Conservation (phyloP, 129 eudicot genomes). For the Heracleum sosnowskyi region DNA sequence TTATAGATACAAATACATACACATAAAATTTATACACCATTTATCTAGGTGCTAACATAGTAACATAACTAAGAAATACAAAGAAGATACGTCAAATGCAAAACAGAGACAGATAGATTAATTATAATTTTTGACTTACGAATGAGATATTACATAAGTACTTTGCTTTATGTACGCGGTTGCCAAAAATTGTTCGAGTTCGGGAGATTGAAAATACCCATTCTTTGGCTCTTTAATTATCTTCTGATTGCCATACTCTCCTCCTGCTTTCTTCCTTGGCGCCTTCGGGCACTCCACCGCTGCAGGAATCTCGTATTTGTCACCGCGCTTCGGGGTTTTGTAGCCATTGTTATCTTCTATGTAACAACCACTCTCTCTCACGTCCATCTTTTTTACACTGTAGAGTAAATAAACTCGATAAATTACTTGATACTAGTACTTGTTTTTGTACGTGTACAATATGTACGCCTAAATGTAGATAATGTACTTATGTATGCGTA, state of each 20-base stretch:
- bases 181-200: slow-evolving; percentile 47
- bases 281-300: slow-evolving; percentile 43
- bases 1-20: neutral
- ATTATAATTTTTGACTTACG: neutral
- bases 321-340: slow-evolving; percentile 43
- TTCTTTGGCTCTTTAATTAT: slow-evolving; percentile 26
- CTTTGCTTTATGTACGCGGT: slow-evolving; percentile 30
- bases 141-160: slow-evolving; percentile 11
- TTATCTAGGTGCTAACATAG: too few relatives aligned
- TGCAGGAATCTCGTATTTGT: slow-evolving; percentile 21
- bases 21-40: neutral
- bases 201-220: slow-evolving; percentile 56
- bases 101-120: neutral
- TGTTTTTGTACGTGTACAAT: neutral
- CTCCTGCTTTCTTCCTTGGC: slow-evolving; percentile 46
- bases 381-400: slow-evolving; percentile 21
- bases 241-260: slow-evolving; percentile 16
- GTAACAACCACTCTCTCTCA: slow-evolving; percentile 11
- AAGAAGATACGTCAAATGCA: neutral
- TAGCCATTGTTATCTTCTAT: slow-evolving; percentile 29
- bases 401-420: neutral
- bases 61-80: neutral
- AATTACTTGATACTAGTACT: neutral
- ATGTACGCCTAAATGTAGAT: neutral
- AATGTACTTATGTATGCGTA: neutral